Conservation (phyloP, 306 rosid genomes). For the Cyamopsis tetragonoloba region DNA sequence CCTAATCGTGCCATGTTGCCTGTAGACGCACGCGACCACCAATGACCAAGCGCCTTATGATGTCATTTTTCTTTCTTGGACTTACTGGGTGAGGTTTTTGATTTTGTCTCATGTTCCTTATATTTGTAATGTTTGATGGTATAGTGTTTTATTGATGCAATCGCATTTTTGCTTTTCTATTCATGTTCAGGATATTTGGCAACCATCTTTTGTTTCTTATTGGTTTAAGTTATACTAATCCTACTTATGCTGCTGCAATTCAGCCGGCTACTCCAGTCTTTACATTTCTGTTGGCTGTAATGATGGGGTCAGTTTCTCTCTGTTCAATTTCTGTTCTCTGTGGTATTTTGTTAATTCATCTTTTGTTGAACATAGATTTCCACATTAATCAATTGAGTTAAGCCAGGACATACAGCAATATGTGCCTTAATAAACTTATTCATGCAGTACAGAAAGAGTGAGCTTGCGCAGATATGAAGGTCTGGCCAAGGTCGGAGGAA, state of each 20-base stretch:
- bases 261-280: slow-evolving; percentile 95
- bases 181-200: slow-evolving; percentile 75
- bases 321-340: background rate
- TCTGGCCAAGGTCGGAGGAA: slow-evolving; percentile 87
- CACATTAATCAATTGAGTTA: slow-evolving; percentile 9
- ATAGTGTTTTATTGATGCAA: slow-evolving; percentile 19
- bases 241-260: slow-evolving; percentile 94
- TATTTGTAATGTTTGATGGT: background rate
- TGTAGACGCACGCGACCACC: slow-evolving; percentile 76
- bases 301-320: slow-evolving; percentile 85
- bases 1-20: slow-evolving; percentile 16
- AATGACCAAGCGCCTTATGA: slow-evolving; percentile 48
- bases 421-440: slow-evolving; percentile 38
- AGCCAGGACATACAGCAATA: background rate
- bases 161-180: slow-evolving; percentile 16
- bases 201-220: slow-evolving; percentile 96
- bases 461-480: slow-evolving; percentile 78
- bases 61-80: slow-evolving; percentile 87
- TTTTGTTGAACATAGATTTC: background rate
- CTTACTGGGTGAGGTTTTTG: slow-evolving; percentile 72
- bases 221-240: slow-evolving; percentile 96
- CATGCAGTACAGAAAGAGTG: slow-evolving; percentile 95
- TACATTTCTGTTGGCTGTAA: slow-evolving; percentile 74
- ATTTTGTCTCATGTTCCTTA: background rate
- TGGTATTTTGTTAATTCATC: slow-evolving; percentile 11